A percentile compares a stretch with the other conserved stretches of the same genome.
Evolutionary conservation across 208 protist species (phyloP).

Genomic region (Crithidia mellificae): DNA sequence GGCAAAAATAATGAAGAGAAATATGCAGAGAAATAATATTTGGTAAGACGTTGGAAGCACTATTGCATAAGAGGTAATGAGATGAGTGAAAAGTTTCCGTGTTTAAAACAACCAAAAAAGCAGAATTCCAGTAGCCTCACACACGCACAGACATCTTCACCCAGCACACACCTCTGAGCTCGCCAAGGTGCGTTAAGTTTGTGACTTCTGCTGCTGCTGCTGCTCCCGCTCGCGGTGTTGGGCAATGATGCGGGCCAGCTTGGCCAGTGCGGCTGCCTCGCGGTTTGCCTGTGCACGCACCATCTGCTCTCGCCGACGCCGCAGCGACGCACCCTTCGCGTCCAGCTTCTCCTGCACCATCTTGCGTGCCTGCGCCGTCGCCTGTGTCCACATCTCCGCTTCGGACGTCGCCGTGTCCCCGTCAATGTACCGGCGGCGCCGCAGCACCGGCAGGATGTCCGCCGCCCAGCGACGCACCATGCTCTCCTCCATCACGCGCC

Average conservation of each 20-base stretch:
- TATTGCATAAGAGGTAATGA: too few relatives aligned
- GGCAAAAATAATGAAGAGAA: too few relatives aligned
- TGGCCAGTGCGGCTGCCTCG: constrained; percentile 69
- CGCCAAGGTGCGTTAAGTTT: too few relatives aligned
- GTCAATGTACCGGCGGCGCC: constrained; percentile 51
- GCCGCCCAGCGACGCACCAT: constrained; percentile 55
- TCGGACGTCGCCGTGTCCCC: constrained; percentile 36
- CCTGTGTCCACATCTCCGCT: constrained; percentile 47
- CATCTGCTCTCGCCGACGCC: constrained; percentile 45
- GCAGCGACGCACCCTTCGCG: constrained; percentile 31
- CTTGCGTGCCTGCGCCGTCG: constrained; percentile 49
- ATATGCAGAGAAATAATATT: too few relatives aligned
- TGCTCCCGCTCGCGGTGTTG: constrained; percentile 29
- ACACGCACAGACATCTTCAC: too few relatives aligned
- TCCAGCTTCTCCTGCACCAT: constrained; percentile 60
- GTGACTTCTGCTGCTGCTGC: too few relatives aligned
- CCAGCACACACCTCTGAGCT: not conserved
- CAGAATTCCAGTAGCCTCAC: too few relatives aligned
- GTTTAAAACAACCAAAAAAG: too few relatives aligned
- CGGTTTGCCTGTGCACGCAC: constrained; percentile 54
- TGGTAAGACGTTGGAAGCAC: too few relatives aligned
- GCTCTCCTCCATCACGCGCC: constrained; percentile 46
- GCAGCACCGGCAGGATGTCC: constrained; percentile 65
- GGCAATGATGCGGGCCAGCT: constrained; percentile 78
- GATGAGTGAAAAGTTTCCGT: too few relatives aligned